Percentiles rank a stretch among this genome's conserved stretches.
Evolutionary conservation across 768 basidiomycete genomes (phyloP).

Genomic region (Xerocomus brunneocitrinus): DNA sequence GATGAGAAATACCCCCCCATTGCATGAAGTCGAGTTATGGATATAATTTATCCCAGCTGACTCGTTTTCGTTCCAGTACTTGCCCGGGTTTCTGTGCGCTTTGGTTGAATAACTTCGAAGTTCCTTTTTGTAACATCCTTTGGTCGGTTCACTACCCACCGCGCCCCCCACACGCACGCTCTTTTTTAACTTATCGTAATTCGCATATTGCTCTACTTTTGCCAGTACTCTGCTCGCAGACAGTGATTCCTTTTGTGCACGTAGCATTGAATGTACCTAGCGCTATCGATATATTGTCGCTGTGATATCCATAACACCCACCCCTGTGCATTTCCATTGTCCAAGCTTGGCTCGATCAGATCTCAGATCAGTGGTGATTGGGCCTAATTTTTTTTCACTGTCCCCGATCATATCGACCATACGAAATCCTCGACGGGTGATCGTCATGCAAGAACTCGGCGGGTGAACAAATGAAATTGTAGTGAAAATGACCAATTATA

Average conservation of each 20-base stretch:
- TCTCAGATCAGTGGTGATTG: too few species aligned
- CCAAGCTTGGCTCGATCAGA: too few species aligned
- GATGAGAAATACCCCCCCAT: conserved; percentile 14
- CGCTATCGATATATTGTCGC: not conserved
- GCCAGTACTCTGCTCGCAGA: not conserved
- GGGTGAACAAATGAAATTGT: too few species aligned
- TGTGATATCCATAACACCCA: not conserved
- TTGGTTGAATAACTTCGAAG: not conserved
- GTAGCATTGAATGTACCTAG: not conserved
- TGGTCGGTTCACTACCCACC: not conserved
- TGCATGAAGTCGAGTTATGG: conserved; percentile 6
- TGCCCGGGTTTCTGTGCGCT: not conserved
- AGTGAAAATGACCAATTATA: too few species aligned
- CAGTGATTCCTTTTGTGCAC: not conserved
- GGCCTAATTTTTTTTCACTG: too few species aligned
- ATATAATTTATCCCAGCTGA: conserved; percentile 2
- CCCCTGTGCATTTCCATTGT: too few species aligned
- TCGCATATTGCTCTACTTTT: not conserved
- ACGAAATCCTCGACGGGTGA: too few species aligned
- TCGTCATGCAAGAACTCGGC: too few species aligned
- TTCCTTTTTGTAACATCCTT: conserved; percentile 5
- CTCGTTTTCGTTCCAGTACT: not conserved
- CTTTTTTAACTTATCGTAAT: not conserved
- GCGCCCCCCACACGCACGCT: not conserved
- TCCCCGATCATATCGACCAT: too few species aligned